Percentiles rank a stretch among this genome's conserved stretches.
Evolutionary conservation across 768 basidiomycete species (phyloP).

Genomic region (Suillus americanus): DNA sequence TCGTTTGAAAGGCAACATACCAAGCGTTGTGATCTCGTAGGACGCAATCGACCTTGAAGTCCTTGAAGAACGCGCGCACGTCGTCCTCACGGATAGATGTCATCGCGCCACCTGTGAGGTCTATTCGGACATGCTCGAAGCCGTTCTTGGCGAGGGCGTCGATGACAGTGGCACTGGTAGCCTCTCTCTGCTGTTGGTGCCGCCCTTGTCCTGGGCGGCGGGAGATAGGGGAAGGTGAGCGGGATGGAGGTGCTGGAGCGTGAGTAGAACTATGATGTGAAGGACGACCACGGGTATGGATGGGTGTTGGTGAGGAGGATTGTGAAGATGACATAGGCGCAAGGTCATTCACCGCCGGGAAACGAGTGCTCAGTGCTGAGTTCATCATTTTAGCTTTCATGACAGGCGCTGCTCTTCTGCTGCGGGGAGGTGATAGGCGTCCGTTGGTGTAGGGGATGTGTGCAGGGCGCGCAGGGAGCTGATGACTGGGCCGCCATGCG

Average conservation of each 20-base stretch:
- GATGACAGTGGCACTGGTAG: slow-evolving; percentile 20
- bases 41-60: slow-evolving; percentile 72
- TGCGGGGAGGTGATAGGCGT: slow-evolving; percentile 30
- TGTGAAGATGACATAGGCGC: slow-evolving; percentile 14
- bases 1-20: slow-evolving; percentile 77
- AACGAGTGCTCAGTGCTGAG: slow-evolving; percentile 21
- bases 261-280: slow-evolving; percentile 19
- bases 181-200: slow-evolving; percentile 20
- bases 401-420: slow-evolving; percentile 19
- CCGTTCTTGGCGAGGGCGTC: slow-evolving; percentile 61
- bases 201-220: slow-evolving; percentile 37
- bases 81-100: slow-evolving; percentile 63
- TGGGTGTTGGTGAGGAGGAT: slow-evolving; percentile 36
- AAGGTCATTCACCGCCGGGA: slow-evolving; percentile 20
- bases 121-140: slow-evolving; percentile 64
- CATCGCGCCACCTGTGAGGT: slow-evolving; percentile 43
- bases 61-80: slow-evolving; percentile 65
- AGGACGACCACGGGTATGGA: slow-evolving; percentile 27
- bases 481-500: slow-evolving; percentile 25
- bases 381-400: slow-evolving; percentile 28
- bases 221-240: slow-evolving; percentile 43
- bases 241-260: slow-evolving; percentile 26
- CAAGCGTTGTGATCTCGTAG: slow-evolving; percentile 69
- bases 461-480: slow-evolving; percentile 29
- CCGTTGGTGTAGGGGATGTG: slow-evolving; percentile 22